Evolutionary conservation across 768 basidiomycete species (phyloP), one percentile per base, ranked within the genome.

Genomic region (Naganishia onofrii): DNA sequence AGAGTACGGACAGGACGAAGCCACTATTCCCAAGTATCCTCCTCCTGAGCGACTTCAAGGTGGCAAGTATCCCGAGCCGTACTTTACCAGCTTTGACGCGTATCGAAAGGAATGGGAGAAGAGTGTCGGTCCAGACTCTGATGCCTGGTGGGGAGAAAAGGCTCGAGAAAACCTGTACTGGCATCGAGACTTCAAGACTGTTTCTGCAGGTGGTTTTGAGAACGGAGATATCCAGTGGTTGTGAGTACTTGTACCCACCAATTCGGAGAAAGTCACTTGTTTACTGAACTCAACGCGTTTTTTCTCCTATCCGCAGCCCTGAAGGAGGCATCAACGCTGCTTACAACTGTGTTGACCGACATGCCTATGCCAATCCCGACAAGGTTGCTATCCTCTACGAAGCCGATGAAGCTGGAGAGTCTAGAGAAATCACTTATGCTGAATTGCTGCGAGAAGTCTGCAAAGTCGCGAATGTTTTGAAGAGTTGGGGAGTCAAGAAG

Each of bases 321-420:
- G 94, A 99, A 76, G 95, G 95, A 34, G 89, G 85, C 4, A 82
- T 95, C 74, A 96, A 94, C 77, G 95, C 89, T 0, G 88, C 92
- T 10, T 98, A 98, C 85, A 99, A 99, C 82, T 95, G 93, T 76
- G 92, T 99, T 60, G 96, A 99, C 81, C 87, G 95, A 68, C 94
- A 92, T 89, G 95, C 92, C 19, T 93, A 89, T 84, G 87, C 88
- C 78, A 83, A 93, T 76, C 96, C 95, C 0, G 83, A 96, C 80
- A 83, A 83, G 90, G 88, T 89, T 31, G 95, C 95, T 32, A 96
- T 98, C 82, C 93, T 98, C 81, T 99, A 94, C 83, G 95, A 99
- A 81, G 94, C 93, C 0, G 95, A 99, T 76, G 95, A 99, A 80
- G 90, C 93, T 0, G 88, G 85, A 67, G 85, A 91, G 56, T 90